Evolutionary conservation across 441 rosid genomes (phyloP).

Genomic region (Aleurites moluccanus): DNA sequence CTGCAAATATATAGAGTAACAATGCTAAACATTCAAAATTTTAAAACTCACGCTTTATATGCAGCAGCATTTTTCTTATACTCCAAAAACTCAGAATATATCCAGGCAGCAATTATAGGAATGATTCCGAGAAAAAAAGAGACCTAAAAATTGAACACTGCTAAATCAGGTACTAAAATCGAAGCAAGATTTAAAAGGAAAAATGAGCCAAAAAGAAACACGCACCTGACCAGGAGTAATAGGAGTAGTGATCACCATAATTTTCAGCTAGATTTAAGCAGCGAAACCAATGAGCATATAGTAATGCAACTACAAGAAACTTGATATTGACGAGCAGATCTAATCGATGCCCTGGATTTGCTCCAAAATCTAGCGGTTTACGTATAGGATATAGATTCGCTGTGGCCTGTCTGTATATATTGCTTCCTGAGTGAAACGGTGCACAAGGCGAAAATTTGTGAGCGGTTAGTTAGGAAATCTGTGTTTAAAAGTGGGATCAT

Average conservation of each 20-base stretch:
- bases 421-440: no score
- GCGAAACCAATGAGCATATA: slow-evolving; percentile 33
- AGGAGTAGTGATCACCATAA: slow-evolving; percentile 67
- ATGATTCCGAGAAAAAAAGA: slow-evolving; percentile 84
- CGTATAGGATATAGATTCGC: background rate
- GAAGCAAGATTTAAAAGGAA: slow-evolving; percentile 27
- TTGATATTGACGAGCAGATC: slow-evolving; percentile 28
- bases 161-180: slow-evolving; percentile 7
- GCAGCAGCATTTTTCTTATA: slow-evolving; percentile 52
- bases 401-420: background rate
- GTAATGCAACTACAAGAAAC: slow-evolving; percentile 6
- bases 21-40: background rate
- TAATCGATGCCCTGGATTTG: slow-evolving; percentile 26
- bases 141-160: slow-evolving; percentile 44
- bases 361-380: background rate
- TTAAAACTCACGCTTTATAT: slow-evolving; percentile 67
- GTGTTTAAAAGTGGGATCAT: no score
- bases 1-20: no score
- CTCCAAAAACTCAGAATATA: slow-evolving; percentile 80
- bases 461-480: no score
- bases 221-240: slow-evolving; percentile 82
- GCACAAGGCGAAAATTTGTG: no score
- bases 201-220: slow-evolving; percentile 7
- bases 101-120: slow-evolving; percentile 81
- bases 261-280: slow-evolving; percentile 5